Evolutionary conservation across 139 green algal genomes (phyloP), one percentile per base, ranked within the genome.

Genomic region (Coelastrella sp.): DNA sequence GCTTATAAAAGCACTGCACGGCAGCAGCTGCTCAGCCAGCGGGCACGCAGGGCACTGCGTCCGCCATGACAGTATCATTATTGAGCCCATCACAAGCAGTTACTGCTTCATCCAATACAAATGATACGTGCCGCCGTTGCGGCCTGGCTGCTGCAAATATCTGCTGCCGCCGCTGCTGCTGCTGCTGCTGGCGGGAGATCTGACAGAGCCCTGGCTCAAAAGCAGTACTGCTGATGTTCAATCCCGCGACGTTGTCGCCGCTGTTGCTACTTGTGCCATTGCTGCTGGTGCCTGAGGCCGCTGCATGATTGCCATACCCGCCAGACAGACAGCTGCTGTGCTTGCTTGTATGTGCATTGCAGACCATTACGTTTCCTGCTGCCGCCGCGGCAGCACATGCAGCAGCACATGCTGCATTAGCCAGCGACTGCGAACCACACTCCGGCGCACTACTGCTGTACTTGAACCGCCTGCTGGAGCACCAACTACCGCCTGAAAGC

Each of bases 401-500:
- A 76, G 68, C 17, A 76, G 68, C 17, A 23, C 68, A 76, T 22
- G 16, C 17, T 76, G 68, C 68, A 76, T 14, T 32, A 22, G 68
- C 68, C n/a, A 32, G 17, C 2, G 5, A 32, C 16, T 76, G 68
- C 17, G 64, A 71, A 11, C 68, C 17, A 6, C 8, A 17, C 17
- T 76, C 68, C n/a, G 68, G 68, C 17, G 68, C 68, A 76, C 68
- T 76, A 17, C 68, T 76, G 17, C 68, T 76, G 68, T 76, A 76
- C 68, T 22, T 76, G 68, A 32, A 76, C 68, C 22, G 5, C 61
- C 61, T 47, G 64, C 16, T 71, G 64, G 13, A 4, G 11, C 64
- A 76, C 3, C 17, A 32, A 17, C 68, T 76, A 17, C 68, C 17
- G 68, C 68, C 17, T 22, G 8, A 14, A 8, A 32, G 68, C 68